phyloP scores from a whole-genome alignment of 768 basidiomycete genomes.

The Tubosaeta sp. region DNA sequence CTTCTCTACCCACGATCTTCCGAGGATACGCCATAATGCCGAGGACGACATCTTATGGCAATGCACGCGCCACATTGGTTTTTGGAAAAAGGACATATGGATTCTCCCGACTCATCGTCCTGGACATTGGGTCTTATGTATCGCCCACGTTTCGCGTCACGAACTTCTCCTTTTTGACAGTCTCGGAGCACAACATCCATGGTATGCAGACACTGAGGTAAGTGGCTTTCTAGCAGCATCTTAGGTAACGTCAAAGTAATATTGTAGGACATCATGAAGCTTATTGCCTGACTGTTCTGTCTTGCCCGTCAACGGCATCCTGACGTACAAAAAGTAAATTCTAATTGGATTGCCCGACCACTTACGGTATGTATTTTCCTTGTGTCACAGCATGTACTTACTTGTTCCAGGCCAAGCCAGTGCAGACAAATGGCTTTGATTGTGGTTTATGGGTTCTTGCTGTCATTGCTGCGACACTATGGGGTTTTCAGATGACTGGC shows the following conservation, averaged over 20 bases:
- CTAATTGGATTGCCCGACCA: background rate
- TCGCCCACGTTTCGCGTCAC: conserved; percentile 1
- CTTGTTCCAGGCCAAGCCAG: background rate
- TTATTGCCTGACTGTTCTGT: background rate
- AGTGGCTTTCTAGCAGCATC: background rate
- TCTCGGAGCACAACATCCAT: background rate
- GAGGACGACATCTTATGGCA: conserved; percentile 18
- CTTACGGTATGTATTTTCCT: background rate
- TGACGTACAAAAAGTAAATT: background rate
- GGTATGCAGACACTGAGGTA: background rate
- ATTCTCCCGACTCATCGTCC: conserved; percentile 35
- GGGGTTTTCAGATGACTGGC: too few relatives aligned
- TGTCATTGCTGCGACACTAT: too few relatives aligned
- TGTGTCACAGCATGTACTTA: background rate
- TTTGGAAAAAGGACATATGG: conserved; percentile 33
- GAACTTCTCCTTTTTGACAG: conserved; percentile 16
- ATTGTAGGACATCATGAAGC: background rate
- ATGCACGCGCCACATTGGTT: conserved; percentile 8
- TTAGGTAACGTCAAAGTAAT: background rate
- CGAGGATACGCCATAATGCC: background rate
- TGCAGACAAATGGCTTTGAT: background rate
- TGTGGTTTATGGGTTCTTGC: background rate
- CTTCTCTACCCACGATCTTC: conserved; percentile 10
- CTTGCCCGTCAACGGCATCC: background rate
- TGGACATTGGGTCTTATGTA: conserved; percentile 34